Conservation (phyloP, 2,329 filamentous ascomycete species). For the Emergomyces pasteurianus region DNA sequence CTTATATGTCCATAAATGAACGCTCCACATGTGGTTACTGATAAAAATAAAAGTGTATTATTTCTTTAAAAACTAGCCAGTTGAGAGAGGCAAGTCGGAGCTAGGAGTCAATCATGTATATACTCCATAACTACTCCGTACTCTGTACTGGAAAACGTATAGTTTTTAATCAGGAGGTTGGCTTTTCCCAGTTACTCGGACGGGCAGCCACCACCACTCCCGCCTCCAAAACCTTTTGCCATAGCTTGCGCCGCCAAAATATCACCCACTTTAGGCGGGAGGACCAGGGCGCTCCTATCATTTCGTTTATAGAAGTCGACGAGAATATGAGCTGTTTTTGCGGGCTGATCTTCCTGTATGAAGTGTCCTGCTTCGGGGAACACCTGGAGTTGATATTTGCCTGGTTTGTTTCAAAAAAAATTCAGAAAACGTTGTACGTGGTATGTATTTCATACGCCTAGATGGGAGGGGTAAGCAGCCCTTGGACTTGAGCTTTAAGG, state of each 20-base stretch:
- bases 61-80: neutral
- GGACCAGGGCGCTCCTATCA: conserved; percentile 68
- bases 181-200: conserved; percentile 1
- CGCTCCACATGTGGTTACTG: neutral
- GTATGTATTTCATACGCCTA: neutral
- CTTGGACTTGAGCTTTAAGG: neutral
- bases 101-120: neutral
- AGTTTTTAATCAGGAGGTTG: neutral
- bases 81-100: neutral
- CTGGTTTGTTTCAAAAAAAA: conserved; percentile 12
- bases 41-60: too few relatives aligned
- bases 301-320: conserved; percentile 90
- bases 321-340: conserved; percentile 73
- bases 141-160: neutral
- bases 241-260: conserved; percentile 38
- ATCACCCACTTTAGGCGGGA: conserved; percentile 85
- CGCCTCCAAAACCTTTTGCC: conserved; percentile 21
- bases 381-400: conserved; percentile 91
- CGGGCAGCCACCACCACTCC: neutral
- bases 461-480: neutral
- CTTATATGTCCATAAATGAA: too few relatives aligned
- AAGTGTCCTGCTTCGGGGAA: conserved; percentile 95
- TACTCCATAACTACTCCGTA: too few relatives aligned
- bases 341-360: conserved; percentile 86
- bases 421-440: neutral